phyloP scores from a whole-genome alignment of 2,329 filamentous ascomycete species.

The Sporothrix euskadiensis region DNA sequence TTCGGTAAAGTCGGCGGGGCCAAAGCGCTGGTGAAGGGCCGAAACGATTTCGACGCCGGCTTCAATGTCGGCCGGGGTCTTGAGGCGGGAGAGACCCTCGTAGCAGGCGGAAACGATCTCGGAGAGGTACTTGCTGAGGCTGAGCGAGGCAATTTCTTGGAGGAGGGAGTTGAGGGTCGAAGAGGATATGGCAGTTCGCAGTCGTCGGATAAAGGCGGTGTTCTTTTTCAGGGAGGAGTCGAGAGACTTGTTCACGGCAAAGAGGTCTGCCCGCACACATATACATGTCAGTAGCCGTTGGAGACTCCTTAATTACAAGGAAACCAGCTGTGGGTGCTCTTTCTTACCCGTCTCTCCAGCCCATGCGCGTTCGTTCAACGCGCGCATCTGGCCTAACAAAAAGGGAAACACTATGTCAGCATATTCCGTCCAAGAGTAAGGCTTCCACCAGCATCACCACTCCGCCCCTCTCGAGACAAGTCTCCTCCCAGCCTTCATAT shows the following conservation, averaged over 20 bases:
- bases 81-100: constrained; percentile 88
- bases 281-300: neutral
- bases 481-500: neutral
- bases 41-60: constrained; percentile 91
- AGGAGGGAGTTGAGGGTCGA: constrained; percentile 80
- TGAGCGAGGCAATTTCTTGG: constrained; percentile 85
- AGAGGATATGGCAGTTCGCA: constrained; percentile 83
- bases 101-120: constrained; percentile 96
- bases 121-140: constrained; percentile 92
- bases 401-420: constrained; percentile 34
- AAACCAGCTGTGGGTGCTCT: neutral
- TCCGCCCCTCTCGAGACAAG: neutral
- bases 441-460: neutral
- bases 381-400: constrained; percentile 77
- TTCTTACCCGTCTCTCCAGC: constrained; percentile 75
- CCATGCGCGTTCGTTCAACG: constrained; percentile 86
- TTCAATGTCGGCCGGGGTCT: constrained; percentile 86
- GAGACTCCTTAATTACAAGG: neutral
- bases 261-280: constrained; percentile 61
- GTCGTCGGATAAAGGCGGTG: constrained; percentile 93
- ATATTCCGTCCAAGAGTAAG: constrained; percentile 14
- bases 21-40: constrained; percentile 93
- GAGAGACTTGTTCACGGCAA: constrained; percentile 73
- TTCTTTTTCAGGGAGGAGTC: constrained; percentile 98
- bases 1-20: constrained; percentile 83